phyloP scores from a whole-genome alignment of 805 yeast genomes.

The Metschnikowia koreensis region DNA sequence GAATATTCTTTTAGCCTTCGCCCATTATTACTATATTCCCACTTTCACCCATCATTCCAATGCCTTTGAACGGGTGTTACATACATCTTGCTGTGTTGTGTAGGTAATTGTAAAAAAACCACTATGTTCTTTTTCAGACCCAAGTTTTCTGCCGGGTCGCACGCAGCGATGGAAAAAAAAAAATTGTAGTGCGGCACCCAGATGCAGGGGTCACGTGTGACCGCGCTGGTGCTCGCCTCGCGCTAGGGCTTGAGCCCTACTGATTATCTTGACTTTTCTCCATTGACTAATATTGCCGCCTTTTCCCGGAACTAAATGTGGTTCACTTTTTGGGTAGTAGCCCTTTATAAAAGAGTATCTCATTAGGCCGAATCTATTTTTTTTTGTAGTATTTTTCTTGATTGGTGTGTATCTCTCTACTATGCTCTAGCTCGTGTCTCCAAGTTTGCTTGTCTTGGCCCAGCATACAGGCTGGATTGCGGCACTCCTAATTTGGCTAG shows the following conservation, averaged over 20 bases:
- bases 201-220: slow-evolving; percentile 15
- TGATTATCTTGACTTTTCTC: no score
- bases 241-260: slow-evolving; percentile 18
- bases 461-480: background rate
- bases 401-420: background rate
- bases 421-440: background rate
- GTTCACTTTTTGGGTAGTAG: no score
- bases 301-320: no score
- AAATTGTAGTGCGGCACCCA: slow-evolving; percentile 16
- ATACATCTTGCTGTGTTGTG: slow-evolving; percentile 23
- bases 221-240: background rate
- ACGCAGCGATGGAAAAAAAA: slow-evolving; percentile 9
- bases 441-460: background rate
- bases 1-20: background rate
- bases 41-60: background rate
- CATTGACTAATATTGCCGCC: no score
- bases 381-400: background rate
- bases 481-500: background rate
- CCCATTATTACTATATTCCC: no score
- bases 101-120: slow-evolving; percentile 14
- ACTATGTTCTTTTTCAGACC: slow-evolving; percentile 8
- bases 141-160: slow-evolving; percentile 9
- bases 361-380: no score
- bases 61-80: slow-evolving; percentile 5
- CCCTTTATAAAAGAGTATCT: no score